phyloP scores from a whole-genome alignment of 2,329 filamentous ascomycete genomes.

The Nannizzia gypsea region DNA sequence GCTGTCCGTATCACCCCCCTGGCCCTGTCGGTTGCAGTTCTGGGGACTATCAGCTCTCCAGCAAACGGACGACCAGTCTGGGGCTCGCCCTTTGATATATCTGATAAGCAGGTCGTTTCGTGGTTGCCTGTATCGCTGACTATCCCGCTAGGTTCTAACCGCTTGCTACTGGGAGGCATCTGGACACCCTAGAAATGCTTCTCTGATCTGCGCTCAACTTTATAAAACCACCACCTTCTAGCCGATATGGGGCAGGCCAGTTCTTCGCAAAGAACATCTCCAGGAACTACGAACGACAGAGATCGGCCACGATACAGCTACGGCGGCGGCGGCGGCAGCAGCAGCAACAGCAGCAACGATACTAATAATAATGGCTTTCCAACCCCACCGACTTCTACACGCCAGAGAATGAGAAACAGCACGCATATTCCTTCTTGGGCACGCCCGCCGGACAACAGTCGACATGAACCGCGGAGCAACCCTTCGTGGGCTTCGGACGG shows the following conservation, averaged over 20 bases:
- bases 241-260: constrained; percentile 11
- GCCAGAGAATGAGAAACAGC: not conserved
- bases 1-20: not conserved
- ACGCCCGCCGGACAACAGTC: not conserved
- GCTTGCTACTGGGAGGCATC: not conserved
- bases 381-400: not conserved
- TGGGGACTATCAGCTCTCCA: not conserved
- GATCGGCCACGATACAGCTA: not conserved
- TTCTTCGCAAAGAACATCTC: constrained; percentile 7
- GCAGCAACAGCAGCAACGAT: not conserved
- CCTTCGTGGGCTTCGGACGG: not conserved
- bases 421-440: not conserved
- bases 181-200: not conserved
- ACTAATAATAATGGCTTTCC: not conserved
- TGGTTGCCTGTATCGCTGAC: not conserved
- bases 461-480: not conserved
- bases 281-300: not conserved
- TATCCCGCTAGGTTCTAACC: not conserved
- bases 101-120: not conserved
- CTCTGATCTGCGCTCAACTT: not conserved
- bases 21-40: not conserved
- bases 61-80: not conserved
- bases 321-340: not conserved
- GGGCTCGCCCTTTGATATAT: not conserved
- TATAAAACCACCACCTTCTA: not conserved